phyloP scores from a whole-genome alignment of 495 filamentous ascomycete genomes.

The Daldinia caldariorum region DNA sequence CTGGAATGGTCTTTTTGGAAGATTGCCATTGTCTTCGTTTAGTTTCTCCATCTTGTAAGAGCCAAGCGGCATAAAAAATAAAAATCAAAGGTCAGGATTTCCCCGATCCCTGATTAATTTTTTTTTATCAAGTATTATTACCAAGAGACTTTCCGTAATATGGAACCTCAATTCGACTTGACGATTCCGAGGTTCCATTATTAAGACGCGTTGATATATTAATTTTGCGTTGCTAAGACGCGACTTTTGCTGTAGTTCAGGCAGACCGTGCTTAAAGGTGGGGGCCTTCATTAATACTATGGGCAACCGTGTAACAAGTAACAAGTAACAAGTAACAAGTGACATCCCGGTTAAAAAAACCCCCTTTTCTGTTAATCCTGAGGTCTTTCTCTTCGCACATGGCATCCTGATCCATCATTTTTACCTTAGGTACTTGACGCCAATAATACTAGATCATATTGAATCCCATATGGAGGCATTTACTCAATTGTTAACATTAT shows the following conservation, averaged over 20 bases:
- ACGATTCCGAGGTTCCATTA: background rate
- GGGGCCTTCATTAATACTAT: background rate
- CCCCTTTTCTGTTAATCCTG: constrained; percentile 8
- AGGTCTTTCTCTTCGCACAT: background rate
- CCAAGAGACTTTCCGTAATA: background rate
- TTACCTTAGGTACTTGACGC: too few relatives aligned
- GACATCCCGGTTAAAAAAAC: background rate
- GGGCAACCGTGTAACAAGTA: background rate
- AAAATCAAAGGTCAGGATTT: too few relatives aligned
- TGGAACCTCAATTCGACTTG: background rate
- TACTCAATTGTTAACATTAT: background rate
- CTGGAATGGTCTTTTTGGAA: background rate
- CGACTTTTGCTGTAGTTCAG: background rate
- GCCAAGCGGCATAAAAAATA: background rate
- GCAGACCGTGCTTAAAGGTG: constrained; percentile 6
- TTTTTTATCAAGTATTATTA: background rate
- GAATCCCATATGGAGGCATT: background rate
- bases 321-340: background rate
- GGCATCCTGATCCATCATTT: background rate
- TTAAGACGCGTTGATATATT: background rate
- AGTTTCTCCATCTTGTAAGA: background rate
- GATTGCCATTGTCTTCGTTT: background rate
- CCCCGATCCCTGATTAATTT: too few relatives aligned
- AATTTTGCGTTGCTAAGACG: background rate
- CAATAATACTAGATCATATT: too few relatives aligned